Evolutionary conservation across 129 eudicot genomes (phyloP), one percentile per base, ranked within the genome.

Genomic region (Saposhnikovia divaricata): DNA sequence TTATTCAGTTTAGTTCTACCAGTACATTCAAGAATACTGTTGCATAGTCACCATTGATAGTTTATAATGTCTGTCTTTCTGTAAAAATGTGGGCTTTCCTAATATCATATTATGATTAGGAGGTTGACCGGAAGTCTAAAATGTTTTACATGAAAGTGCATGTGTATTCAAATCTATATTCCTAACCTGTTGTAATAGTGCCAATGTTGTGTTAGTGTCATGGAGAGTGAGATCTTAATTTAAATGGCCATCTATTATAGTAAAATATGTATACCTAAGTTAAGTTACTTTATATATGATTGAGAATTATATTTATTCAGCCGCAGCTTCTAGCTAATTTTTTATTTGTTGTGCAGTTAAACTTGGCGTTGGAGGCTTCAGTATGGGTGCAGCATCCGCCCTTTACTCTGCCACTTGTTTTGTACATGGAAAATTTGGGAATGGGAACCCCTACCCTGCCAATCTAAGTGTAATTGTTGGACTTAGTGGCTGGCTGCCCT

Each of bases 381-480:
- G 98, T 81, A 93, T 93, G 98, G 98, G 97, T 38, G 97, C 93
- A 76, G 97, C 97, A 85, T 71, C 92, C 38, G 81, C 97, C 74
- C 93, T 92, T 70, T 86, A 90, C 85, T 90, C 93, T 18, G 97
- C 93, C 69, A 84, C 82, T 53, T 92, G 97, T 80, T 92, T 90
- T 72, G 84, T 80, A 42, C 82, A 77, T 72, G 96, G 97, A 74
- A 92, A 88, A 73, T 90, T 84, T 46, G 90, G 80, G 76, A 90
- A 87, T 80, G 96, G 93, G 57, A 82, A 85, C 77, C 46, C 87
- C 4, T 90, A 85, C 86, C 79, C 93, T 18, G 42, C 88, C 45
- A 84, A 87, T 87, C 80, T 93, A 86, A 89, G 89, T 83, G 96
- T 88, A 65, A 90, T 86, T 89, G 93, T 90, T 84, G 98, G 96